Percentiles rank a stretch among this genome's conserved stretches.
Conservation (phyloP, 306 rosid species). For the Vicia villosa region DNA sequence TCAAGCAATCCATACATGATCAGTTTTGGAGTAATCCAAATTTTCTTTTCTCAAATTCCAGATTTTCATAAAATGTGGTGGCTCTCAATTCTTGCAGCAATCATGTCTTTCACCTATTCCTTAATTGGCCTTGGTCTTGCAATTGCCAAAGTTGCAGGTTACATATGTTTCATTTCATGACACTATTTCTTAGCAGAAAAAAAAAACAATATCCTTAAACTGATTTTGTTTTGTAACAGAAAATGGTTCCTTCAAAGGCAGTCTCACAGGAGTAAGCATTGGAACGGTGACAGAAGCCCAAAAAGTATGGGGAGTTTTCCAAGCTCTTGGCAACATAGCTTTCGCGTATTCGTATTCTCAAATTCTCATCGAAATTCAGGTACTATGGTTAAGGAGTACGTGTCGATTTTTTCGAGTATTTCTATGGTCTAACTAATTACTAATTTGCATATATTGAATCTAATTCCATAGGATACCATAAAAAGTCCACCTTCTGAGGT, state of each 20-base stretch:
- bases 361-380: constrained; percentile 71
- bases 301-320: constrained; percentile 53
- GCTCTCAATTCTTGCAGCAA: constrained; percentile 60
- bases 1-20: constrained; percentile 53
- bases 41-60: constrained; percentile 56
- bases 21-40: constrained; percentile 49
- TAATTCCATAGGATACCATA: constrained; percentile 58
- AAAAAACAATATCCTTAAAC: neutral
- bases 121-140: constrained; percentile 57
- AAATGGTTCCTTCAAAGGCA: constrained; percentile 49
- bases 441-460: neutral
- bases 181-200: neutral
- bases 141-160: constrained; percentile 58
- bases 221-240: constrained; percentile 41
- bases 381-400: neutral
- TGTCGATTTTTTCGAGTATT: neutral
- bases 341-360: constrained; percentile 58
- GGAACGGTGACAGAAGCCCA: constrained; percentile 40
- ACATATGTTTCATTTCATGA: neutral
- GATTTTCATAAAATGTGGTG: constrained; percentile 59
- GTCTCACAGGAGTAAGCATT: constrained; percentile 47
- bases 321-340: constrained; percentile 66
- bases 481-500: constrained; percentile 77
- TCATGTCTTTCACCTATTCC: constrained; percentile 64
- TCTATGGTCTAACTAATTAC: neutral